These are phyloP conservation scores for Gracilaria caudata DNA, from an alignment of 23 red algal genomes.

Conservation along the genomic window DNA sequence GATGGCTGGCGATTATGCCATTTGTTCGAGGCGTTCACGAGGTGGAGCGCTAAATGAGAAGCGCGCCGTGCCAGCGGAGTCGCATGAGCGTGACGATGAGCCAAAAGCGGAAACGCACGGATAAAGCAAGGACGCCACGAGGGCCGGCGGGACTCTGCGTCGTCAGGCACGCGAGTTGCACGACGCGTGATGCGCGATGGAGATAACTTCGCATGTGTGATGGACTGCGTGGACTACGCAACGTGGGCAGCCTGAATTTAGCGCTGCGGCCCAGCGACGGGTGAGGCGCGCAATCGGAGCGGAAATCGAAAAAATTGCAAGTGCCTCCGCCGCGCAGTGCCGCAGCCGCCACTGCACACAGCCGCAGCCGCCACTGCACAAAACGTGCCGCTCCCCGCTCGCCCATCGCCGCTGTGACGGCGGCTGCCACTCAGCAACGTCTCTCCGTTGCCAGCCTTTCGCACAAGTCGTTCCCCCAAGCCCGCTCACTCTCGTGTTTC, in stretches of 20 bases:
- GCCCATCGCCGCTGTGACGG: not conserved
- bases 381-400: constrained; percentile 7
- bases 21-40: not conserved
- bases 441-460: constrained; percentile 35
- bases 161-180: no score
- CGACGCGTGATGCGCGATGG: constrained; percentile 2
- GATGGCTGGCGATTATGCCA: not conserved
- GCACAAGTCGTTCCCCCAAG: not conserved
- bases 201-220: no score
- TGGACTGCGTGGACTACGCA: not conserved
- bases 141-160: no score
- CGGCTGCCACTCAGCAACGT: constrained; percentile 12
- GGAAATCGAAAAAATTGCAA: constrained; percentile 13
- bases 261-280: not conserved
- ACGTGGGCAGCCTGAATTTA: not conserved
- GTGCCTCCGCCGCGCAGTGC: not conserved
- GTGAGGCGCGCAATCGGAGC: not conserved
- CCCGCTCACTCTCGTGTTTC: no score
- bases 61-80: no score
- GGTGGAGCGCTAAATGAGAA: not conserved
- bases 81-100: no score
- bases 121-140: not conserved
- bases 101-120: no score
- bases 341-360: constrained; percentile 11
- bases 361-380: constrained; percentile 7